Evolutionary conservation across 148 eudicot genomes (phyloP), one percentile per base, ranked within the genome.

Genomic region (Rhododendron mucronatum): DNA sequence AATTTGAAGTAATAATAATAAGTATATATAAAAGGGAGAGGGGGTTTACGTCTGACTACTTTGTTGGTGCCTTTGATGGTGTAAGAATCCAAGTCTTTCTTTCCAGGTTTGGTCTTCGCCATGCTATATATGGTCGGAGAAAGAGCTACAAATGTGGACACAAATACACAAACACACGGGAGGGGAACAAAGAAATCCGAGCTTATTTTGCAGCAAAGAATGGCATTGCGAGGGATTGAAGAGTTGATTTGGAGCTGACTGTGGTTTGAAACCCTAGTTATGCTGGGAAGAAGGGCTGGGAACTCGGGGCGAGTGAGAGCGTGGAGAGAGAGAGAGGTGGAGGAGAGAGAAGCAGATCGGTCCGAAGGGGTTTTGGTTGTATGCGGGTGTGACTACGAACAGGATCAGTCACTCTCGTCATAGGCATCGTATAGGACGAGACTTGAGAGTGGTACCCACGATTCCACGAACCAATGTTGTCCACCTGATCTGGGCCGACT

Each of bases 61-160:
- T 90, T 90, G 88, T 90, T 86, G 78, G 91, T 88, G 83, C 91
- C 91, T 84, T 85, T 90, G 87, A 90, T 90, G 39, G 91, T 26
- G 89, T 90, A 90, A 26, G 88, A 86, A 84, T 90, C 91, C 67
- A 90, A 45, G 85, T 90, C 91, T 82, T 88, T 90, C 80, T 86
- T 88, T 20, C 90, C 91, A n/a, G 91, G 91, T 75, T 88, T 90
- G 6, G 91, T 90, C 85, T 90, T 90, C 81, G 91, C 91, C 91
- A 90, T 90, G 75, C 80, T 50, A 8, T 26, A 3, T 71, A 5
- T 44, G 57, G 39, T 30, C 26, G 16, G 16, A 11, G 35, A 44
- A 41, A 20, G 20, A 83, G 77, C 30, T 26, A 30, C 7, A 23
- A 14, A 39, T 21, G 18, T 5, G 21, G 63, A 28, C 9, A 35